Base-by-base conservation (phyloP, 2,329 filamentous ascomycete genomes). In the Diatrype stigma region DNA sequence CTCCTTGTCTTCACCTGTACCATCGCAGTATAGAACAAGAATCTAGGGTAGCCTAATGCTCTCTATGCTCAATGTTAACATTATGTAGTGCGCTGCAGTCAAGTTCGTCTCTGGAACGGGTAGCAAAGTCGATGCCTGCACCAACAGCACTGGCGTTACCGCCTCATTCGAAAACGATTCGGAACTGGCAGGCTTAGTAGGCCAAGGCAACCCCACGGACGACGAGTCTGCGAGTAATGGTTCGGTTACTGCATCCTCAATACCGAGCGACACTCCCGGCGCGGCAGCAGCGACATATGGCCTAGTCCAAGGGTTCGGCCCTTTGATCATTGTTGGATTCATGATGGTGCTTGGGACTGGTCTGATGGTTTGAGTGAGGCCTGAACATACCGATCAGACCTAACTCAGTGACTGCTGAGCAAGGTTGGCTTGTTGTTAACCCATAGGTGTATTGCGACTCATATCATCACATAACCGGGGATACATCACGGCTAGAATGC, bases 41-140 rank as follows among this genome's bases (percentile, higher is more conserved):
- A n/a, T n/a, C n/a, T n/a, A n/a, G n/a, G n/a, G n/a, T n/a, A n/a
- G n/a, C n/a, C n/a, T n/a, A n/a, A n/a, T n/a, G n/a, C n/a, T n/a
- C 47, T 58, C 22, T 10, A 6, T 3, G 1, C 42, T n/a, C 48
- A 46, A 46, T 51, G 19, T 21, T 3, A n/a, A 30, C 6, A 3
- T 47, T 37, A 6, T 16, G n/a, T 12, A 83, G 79, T 83, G 80
- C 60, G 67, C 79, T 40, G 71, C 73, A 32, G 77, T 82, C 56
- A 77, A 77, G 56, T 84, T 84, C 57, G 77, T 84, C 55, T 60
- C 65, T 3, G 75, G 75, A 44, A 61, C 61, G 14, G 64, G 58
- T 45, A 55, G 56, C 16, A 53, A 55, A 3, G 64, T 64, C 1
- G 45, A 44, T 14, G 47, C 53, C 3, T 78, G 75, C 65, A 68